phyloP scores from a whole-genome alignment of 441 rosid species.

The Iberis amara region DNA sequence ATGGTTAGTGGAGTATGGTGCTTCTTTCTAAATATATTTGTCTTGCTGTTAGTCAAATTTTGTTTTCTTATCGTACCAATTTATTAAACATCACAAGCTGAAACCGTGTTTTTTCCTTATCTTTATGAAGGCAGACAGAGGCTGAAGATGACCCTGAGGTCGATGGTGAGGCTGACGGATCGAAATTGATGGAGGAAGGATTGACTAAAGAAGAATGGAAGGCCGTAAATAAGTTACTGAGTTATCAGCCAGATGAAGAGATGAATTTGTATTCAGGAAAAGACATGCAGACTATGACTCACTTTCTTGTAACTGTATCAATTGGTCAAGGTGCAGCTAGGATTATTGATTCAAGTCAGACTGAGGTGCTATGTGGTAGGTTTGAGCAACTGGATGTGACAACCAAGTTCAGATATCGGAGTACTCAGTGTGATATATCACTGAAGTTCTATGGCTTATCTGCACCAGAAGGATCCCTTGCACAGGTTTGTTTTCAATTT shows the following conservation, averaged over 20 bases:
- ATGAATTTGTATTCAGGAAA: conserved; percentile 51
- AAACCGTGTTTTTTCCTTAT: background rate
- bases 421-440: conserved; percentile 68
- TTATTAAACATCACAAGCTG: conserved; percentile 4
- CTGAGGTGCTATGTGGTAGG: conserved; percentile 86
- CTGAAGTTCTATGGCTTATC: conserved; percentile 90
- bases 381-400: conserved; percentile 85
- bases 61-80: conserved; percentile 1
- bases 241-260: conserved; percentile 86
- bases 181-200: conserved; percentile 52
- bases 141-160: conserved; percentile 50
- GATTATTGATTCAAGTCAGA: conserved; percentile 58
- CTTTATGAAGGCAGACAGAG: conserved; percentile 47
- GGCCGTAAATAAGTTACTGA: conserved; percentile 81
- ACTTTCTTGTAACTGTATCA: conserved; percentile 68
- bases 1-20: conserved; percentile 51
- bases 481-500: conserved; percentile 63
- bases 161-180: conserved; percentile 43
- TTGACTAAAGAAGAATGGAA: conserved; percentile 97
- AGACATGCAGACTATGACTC: conserved; percentile 84
- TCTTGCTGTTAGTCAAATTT: conserved; percentile 18
- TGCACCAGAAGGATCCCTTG: conserved; percentile 97
- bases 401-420: conserved; percentile 69
- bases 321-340: conserved; percentile 83
- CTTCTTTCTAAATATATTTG: conserved; percentile 14